A percentile compares a stretch with the other conserved stretches of the same genome.
phyloP scores from a whole-genome alignment of 2,329 filamentous ascomycete species.

The Monosporascus ibericus region DNA sequence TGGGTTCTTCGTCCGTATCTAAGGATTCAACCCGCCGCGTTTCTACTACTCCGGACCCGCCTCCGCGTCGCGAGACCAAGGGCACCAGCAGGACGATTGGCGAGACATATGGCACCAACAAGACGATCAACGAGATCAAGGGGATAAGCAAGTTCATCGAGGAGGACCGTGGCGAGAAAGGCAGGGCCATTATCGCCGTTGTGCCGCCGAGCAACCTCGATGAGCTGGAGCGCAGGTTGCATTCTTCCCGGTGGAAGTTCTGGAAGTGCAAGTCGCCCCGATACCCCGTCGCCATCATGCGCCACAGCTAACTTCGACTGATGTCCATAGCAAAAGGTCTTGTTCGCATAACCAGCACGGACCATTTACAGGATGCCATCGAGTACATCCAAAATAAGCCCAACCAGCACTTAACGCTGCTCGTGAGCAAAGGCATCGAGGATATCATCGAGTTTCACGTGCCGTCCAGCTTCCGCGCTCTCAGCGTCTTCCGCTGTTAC shows the following conservation, averaged over 20 bases:
- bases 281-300: neutral
- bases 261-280: neutral
- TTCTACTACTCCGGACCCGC: neutral
- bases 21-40: neutral
- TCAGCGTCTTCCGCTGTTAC: constrained; percentile 5
- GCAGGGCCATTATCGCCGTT: constrained; percentile 4
- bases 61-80: neutral
- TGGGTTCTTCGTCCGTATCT: neutral
- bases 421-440: constrained; percentile 1
- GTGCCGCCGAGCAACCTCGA: neutral
- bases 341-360: constrained; percentile 1
- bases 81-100: neutral
- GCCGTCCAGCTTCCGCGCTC: neutral
- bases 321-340: neutral
- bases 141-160: constrained; percentile 3
- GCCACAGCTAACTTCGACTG: neutral
- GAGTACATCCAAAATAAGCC: constrained; percentile 1
- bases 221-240: constrained; percentile 3
- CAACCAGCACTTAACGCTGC: constrained; percentile 2
- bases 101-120: neutral
- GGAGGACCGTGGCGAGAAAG: constrained; percentile 4
- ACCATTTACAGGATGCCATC: constrained; percentile 2
- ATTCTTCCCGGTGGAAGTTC: constrained; percentile 3
- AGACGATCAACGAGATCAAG: neutral
- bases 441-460: constrained; percentile 3